Evolutionary conservation across 1,284 basidiomycete genomes (phyloP).

Genomic region (Austroboletus rostrupii): DNA sequence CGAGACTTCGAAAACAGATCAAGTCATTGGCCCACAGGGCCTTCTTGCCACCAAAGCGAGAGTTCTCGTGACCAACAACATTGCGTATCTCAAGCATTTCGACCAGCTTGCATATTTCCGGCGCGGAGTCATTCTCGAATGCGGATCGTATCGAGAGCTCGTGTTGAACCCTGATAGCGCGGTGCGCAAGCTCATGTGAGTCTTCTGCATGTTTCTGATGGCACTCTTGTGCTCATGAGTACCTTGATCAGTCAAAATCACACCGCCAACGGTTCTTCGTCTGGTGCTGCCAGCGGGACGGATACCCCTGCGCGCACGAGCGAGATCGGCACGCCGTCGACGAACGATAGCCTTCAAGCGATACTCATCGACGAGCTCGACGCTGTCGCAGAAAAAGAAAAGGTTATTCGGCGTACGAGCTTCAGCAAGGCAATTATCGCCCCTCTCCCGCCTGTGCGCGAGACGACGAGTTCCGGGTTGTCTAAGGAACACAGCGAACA

Average conservation of each 20-base stretch:
- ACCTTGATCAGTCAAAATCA: constrained; percentile 44
- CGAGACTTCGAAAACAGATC: constrained; percentile 44
- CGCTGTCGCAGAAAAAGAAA: constrained; percentile 15
- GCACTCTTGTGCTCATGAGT: constrained; percentile 51
- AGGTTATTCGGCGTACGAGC: constrained; percentile 34
- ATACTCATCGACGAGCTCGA: constrained; percentile 17
- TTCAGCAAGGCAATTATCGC: constrained; percentile 46
- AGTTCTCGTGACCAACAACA: constrained; percentile 86
- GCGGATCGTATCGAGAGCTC: constrained; percentile 64
- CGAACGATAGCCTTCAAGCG: constrained; percentile 18
- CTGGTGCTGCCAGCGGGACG: constrained; percentile 41
- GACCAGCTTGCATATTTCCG: constrained; percentile 81
- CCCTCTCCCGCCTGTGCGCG: constrained; percentile 34
- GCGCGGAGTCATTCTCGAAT: constrained; percentile 82
- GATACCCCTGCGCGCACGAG: constrained; percentile 51
- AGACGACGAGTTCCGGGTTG: constrained; percentile 25
- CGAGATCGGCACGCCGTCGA: constrained; percentile 38
- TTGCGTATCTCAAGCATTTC: constrained; percentile 80
- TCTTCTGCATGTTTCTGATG: constrained; percentile 26
- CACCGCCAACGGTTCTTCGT: constrained; percentile 37
- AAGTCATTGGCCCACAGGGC: constrained; percentile 88
- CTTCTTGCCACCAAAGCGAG: constrained; percentile 83
- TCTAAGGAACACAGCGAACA: constrained; percentile 78
- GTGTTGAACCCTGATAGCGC: constrained; percentile 66
- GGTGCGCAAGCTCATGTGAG: constrained; percentile 75